Evolutionary conservation across 2,329 filamentous ascomycete species (phyloP), one percentile per base, ranked within the genome.

Genomic region (Remersonia thermophila): DNA sequence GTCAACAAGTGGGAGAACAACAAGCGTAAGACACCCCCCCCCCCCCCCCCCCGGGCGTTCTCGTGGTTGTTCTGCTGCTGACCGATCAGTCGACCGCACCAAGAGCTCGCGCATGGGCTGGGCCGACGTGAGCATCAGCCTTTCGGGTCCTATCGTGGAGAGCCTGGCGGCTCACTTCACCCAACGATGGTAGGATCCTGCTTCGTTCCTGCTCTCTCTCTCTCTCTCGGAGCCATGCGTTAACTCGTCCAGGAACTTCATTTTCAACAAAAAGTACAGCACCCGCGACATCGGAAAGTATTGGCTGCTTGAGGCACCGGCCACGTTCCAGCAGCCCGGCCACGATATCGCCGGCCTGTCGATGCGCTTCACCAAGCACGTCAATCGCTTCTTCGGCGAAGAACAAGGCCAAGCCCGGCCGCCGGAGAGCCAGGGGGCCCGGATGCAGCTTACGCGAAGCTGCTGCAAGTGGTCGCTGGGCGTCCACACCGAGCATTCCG

Each of bases 61-160:
- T 13, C 8, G 13, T 27, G 3, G 26, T 15, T 6, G 15, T 26
- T 4, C 13, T 5, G n/a, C 4, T 7, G 9, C 27, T n/a, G 10
- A 1, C 1, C 13, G 3, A 13, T 4, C 33, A 72, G 67, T 95
- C 14, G 81, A 93, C 50, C 73, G 87, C 33, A 79, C 77, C 9
- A 74, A 77, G 51, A 83, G 69, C 57, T 84, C 83, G 2, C 73
- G 87, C 41, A 94, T 94, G 85, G 86, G 86, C 14, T 94, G 87
- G 87, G 84, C 82, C 11, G 87, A 94, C 57, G 73, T 94, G 40
- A 78, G 81, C 9, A 65, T 95, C 38, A 85, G 77, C 47, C 56
- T 94, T 39, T 69, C 69, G 11, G 86, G 86, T 0, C 77, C 78
- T 0, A 80, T 84, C 8, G 78, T 89, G 0, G 66, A 79, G 43